Base-by-base conservation (phyloP, 2,329 filamentous ascomycete species). In the Diplodia corticola region DNA sequence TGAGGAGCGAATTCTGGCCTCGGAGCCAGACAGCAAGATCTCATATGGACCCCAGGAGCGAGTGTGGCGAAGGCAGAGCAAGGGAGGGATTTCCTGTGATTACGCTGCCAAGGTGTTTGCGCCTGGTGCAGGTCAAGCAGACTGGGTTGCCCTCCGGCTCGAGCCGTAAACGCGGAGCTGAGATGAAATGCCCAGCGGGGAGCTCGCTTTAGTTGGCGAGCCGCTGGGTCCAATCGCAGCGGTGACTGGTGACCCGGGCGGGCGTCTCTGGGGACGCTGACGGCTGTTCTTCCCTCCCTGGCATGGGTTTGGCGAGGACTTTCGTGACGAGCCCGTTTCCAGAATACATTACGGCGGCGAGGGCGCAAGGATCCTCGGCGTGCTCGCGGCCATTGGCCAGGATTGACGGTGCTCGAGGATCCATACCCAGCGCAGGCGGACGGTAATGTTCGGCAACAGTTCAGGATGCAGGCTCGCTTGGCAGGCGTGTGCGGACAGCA, bases 271-370 rank as follows among this genome's bases (percentile, higher is more conserved):
- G 44, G 57, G 44, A 33, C 22, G 44, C 26, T 61, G 57, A 61
- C 57, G 57, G 57, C 57, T 30, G n/a, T 61, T 48, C 37, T 61
- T 61, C 57, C 57, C 57, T 61, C 40, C 44, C 57, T 35, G 57
- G 57, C 57, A 5, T 49, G 26, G 55, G n/a, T 24, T 24, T 46
- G 55, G 33, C 55, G 24, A 26, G 37, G 44, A 40, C 37, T 30
- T 60, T 60, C 55, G 33, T 46, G 55, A 60, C 22, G 15, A 37
- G 33, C 53, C 55, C 55, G 17, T 46, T 48, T 60, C 44, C 44
- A 26, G 26, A 13, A n/a, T 49, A 24, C 33, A 17, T 61, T 61
- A 61, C 57, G 40, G 12, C 5, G 2, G 5, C n/a, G 53, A 57
- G 53, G 5, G 53, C 37, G 55, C 30, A 46, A 46, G 55, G 55